Percentiles rank a stretch among this genome's conserved stretches.
Evolutionary conservation across 2,329 filamentous ascomycete genomes (phyloP).

Genomic region (Penicillium concentricum): DNA sequence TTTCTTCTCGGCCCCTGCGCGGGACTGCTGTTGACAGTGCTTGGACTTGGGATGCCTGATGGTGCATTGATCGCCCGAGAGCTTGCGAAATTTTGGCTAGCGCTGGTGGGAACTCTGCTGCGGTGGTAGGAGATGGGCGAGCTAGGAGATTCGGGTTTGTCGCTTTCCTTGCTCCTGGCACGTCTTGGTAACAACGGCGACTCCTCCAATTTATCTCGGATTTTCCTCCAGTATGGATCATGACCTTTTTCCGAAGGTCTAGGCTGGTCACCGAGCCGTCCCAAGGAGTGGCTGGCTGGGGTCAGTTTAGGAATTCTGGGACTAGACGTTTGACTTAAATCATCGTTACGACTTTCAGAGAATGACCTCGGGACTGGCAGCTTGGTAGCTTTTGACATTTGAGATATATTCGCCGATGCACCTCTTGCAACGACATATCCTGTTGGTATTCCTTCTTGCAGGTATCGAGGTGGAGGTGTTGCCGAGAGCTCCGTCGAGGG

Average conservation of each 20-base stretch:
- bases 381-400: slow-evolving; percentile 26
- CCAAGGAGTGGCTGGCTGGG: slow-evolving; percentile 4
- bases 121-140: slow-evolving; percentile 20
- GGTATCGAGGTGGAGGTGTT: slow-evolving; percentile 6
- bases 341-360: slow-evolving; percentile 17
- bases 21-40: slow-evolving; percentile 23
- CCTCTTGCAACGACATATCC: slow-evolving; percentile 9
- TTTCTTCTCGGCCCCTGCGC: slow-evolving; percentile 20
- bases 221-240: slow-evolving; percentile 30
- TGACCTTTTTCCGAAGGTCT: slow-evolving; percentile 21
- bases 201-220: slow-evolving; percentile 28
- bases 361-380: slow-evolving; percentile 29
- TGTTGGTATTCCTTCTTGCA: not conserved
- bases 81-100: slow-evolving; percentile 4
- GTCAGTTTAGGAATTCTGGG: slow-evolving; percentile 15
- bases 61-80: slow-evolving; percentile 33
- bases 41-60: slow-evolving; percentile 40
- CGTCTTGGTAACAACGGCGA: slow-evolving; percentile 15
- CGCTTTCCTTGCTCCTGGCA: slow-evolving; percentile 21
- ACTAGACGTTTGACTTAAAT: slow-evolving; percentile 15
- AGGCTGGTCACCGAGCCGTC: slow-evolving; percentile 8
- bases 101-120: slow-evolving; percentile 13
- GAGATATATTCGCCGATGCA: slow-evolving; percentile 12
- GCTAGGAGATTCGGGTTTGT: slow-evolving; percentile 20
- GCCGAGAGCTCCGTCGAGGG: slow-evolving; percentile 5